These are phyloP conservation scores for Oryza nivara DNA, from an alignment of 176 grass and related monocot species.

Conservation along the genomic window DNA sequence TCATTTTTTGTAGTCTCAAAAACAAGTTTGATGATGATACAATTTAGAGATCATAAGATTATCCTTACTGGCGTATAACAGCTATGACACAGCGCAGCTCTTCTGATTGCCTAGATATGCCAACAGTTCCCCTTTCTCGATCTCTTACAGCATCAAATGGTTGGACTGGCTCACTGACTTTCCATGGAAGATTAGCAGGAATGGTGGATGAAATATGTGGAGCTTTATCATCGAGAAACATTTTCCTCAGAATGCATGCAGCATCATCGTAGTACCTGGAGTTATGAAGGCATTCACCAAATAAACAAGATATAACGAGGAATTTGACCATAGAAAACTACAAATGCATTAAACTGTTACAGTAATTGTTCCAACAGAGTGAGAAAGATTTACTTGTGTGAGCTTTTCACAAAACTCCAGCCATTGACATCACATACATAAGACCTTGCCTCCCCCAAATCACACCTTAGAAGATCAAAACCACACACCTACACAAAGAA, in stretches of 20 bases:
- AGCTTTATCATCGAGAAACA: constrained; percentile 95
- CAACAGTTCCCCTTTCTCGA: constrained; percentile 66
- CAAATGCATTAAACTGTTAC: constrained; percentile 4
- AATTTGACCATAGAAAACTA: not conserved
- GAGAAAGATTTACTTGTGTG: constrained; percentile 79
- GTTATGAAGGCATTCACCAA: constrained; percentile 12
- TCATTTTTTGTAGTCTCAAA: constrained; percentile 52
- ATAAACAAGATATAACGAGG: constrained; percentile 20
- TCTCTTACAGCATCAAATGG: constrained; percentile 51
- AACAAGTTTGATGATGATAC: constrained; percentile 12
- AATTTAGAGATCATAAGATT: constrained; percentile 42
- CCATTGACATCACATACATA: constrained; percentile 99
- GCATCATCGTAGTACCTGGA: constrained; percentile 93
- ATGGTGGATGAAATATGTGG: constrained; percentile 90
- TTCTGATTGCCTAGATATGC: constrained; percentile 81
- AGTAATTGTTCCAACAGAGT: constrained; percentile 13
- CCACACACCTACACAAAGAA: constrained; percentile 81
- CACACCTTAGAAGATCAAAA: constrained; percentile 91
- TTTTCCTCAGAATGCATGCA: constrained; percentile 92
- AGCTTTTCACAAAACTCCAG: constrained; percentile 98
- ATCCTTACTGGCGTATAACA: constrained; percentile 91
- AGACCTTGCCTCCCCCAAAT: constrained; percentile 67
- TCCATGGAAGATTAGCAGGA: constrained; percentile 91
- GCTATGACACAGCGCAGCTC: constrained; percentile 94
- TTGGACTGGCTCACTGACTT: constrained; percentile 63